Percentiles rank a stretch among this genome's conserved stretches.
These are phyloP conservation scores for Sporothrix brasiliensis DNA, from an alignment of 2,329 filamentous ascomycete genomes.

Conservation along the genomic window DNA sequence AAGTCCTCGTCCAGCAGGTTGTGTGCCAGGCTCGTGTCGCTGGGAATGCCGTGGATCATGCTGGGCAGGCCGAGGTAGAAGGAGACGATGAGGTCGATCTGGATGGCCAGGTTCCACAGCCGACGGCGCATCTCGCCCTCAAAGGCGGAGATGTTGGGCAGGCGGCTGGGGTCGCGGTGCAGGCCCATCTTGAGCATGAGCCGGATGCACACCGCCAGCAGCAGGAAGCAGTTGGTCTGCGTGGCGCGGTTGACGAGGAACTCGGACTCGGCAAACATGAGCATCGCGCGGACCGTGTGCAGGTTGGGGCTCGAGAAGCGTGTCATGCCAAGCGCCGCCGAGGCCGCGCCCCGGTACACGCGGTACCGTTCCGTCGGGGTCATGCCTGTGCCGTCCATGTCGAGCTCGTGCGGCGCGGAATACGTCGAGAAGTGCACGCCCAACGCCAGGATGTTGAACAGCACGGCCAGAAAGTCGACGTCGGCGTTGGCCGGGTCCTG, in stretches of 20 bases:
- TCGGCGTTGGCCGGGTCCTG: constrained; percentile 34
- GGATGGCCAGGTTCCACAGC: constrained; percentile 57
- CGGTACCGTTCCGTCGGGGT: constrained; percentile 52
- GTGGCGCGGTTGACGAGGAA: constrained; percentile 56
- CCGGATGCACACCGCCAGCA: constrained; percentile 55
- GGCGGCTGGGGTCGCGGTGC: constrained; percentile 58
- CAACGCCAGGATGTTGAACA: constrained; percentile 42
- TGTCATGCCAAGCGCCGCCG: constrained; percentile 55
- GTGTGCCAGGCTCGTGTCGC: constrained; percentile 62
- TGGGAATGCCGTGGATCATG: constrained; percentile 66
- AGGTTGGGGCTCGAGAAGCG: constrained; percentile 55
- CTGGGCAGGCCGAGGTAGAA: constrained; percentile 70
- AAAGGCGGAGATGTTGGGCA: constrained; percentile 55
- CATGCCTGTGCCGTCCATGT: constrained; percentile 48
- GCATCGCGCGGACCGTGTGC: constrained; percentile 54
- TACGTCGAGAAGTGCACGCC: constrained; percentile 51
- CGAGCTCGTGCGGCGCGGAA: constrained; percentile 50
- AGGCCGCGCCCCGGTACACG: constrained; percentile 53
- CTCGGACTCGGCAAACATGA: constrained; percentile 57
- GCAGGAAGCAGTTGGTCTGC: constrained; percentile 58
- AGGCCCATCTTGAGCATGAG: constrained; percentile 62
- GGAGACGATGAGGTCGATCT: constrained; percentile 65
- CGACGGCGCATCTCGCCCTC: constrained; percentile 59
- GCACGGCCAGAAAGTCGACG: constrained; percentile 41
- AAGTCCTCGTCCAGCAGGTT: constrained; percentile 70